A percentile compares a stretch with the other conserved stretches of the same genome.
These are phyloP conservation scores for Penicillium coffeae DNA, from an alignment of 495 filamentous ascomycete genomes.

Conservation along the genomic window DNA sequence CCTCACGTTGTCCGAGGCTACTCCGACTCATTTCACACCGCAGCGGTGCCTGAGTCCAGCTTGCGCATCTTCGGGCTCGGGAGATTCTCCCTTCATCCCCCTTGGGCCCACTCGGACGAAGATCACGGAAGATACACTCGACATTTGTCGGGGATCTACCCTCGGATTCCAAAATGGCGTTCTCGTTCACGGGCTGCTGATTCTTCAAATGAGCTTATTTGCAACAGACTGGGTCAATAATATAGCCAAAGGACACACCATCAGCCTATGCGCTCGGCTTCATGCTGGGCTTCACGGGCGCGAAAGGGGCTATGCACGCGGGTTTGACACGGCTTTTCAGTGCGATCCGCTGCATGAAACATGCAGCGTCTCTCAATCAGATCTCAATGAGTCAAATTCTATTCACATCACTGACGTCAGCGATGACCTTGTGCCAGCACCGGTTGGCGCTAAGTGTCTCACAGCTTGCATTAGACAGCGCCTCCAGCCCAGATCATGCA, in stretches of 20 bases:
- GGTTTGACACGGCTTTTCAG: conserved; percentile 2
- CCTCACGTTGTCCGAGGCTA: background rate
- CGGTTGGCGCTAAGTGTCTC: conserved; percentile 10
- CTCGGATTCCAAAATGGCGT: too few relatives aligned
- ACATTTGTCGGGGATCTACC: background rate
- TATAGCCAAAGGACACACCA: too few relatives aligned
- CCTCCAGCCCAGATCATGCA: too few relatives aligned
- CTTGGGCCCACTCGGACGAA: background rate
- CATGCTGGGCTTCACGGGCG: background rate
- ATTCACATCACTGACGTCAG: conserved; percentile 9
- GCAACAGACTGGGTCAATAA: too few relatives aligned
- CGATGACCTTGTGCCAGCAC: background rate
- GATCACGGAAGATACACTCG: background rate
- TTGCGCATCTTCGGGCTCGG: background rate
- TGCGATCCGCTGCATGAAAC: conserved; percentile 11
- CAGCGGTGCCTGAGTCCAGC: background rate
- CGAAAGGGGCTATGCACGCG: background rate
- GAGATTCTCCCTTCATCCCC: background rate
- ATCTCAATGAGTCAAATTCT: conserved; percentile 3
- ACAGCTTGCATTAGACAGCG: background rate
- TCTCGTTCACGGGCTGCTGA: too few relatives aligned
- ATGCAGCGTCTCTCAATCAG: conserved; percentile 12
- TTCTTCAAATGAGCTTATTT: too few relatives aligned
- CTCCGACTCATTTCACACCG: background rate
- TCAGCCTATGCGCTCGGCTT: too few relatives aligned